These are phyloP conservation scores for Toxoplasma gondii DNA, from an alignment of 169 alveolate species.

Conservation along the genomic window DNA sequence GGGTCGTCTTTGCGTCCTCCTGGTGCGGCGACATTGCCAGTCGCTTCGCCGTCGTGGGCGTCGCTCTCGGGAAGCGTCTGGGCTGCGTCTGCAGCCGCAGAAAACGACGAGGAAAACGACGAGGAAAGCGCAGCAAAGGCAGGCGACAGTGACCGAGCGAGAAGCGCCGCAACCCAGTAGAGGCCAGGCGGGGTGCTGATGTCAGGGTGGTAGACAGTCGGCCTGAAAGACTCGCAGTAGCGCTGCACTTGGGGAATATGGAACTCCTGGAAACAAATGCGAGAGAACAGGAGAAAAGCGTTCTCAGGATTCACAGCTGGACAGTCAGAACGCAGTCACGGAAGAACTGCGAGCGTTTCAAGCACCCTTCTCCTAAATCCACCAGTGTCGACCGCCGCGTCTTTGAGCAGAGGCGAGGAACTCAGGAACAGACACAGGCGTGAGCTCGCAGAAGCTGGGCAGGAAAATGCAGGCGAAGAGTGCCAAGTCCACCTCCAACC, in stretches of 20 bases:
- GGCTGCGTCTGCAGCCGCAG: not conserved
- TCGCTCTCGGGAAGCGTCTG: not conserved
- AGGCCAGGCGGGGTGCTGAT: slow-evolving; percentile 5
- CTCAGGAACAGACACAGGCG: no score
- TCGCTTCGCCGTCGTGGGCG: not conserved
- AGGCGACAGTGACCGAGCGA: not conserved
- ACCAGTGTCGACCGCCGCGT: no score
- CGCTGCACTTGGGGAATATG: slow-evolving; percentile 23
- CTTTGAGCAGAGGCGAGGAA: no score
- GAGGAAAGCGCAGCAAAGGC: not conserved
- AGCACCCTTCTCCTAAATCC: no score
- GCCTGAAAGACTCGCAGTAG: not conserved
- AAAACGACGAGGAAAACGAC: not conserved
- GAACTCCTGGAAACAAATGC: not conserved
- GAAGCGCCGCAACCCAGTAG: not conserved
- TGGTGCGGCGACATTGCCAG: not conserved
- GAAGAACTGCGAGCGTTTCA: no score
- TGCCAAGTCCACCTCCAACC: no score
- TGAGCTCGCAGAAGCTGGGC: no score
- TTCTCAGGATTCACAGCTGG: no score
- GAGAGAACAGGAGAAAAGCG: not conserved
- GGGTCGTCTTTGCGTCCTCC: slow-evolving; percentile 8
- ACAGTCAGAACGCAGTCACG: no score
- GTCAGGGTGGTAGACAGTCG: not conserved
- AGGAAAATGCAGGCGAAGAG: no score